Evolutionary conservation across 805 yeast species (phyloP).

Genomic region (Suhomyces vadensis): DNA sequence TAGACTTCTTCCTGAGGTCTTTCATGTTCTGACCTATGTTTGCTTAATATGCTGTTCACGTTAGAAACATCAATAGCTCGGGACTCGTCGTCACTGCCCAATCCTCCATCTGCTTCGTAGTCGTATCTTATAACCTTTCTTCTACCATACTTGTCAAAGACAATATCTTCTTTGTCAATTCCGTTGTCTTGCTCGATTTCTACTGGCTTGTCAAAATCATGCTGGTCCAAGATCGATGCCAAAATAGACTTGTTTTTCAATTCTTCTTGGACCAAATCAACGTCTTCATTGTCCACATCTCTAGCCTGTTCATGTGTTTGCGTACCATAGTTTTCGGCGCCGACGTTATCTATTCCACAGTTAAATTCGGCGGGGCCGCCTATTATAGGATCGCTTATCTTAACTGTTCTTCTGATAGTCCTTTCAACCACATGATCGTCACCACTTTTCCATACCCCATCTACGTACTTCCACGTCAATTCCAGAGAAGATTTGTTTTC

Average conservation of each 20-base stretch:
- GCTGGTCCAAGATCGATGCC: constrained; percentile 33
- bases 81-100: constrained; percentile 8
- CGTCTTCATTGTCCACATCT: constrained; percentile 5
- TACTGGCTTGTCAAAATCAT: constrained; percentile 39
- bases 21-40: constrained; percentile 11
- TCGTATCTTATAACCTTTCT: constrained; percentile 33
- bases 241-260: constrained; percentile 32
- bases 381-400: constrained; percentile 9
- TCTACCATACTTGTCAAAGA: constrained; percentile 39
- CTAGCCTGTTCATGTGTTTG: constrained; percentile 6
- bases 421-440: constrained; percentile 77
- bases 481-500: constrained; percentile 63
- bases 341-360: constrained; percentile 29
- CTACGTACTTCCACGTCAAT: constrained; percentile 59
- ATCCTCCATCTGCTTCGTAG: constrained; percentile 32
- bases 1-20: constrained; percentile 31
- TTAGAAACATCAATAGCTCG: constrained; percentile 6
- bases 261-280: constrained; percentile 20
- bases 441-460: constrained; percentile 79
- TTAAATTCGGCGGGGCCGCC: constrained; percentile 8
- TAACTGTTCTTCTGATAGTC: constrained; percentile 17
- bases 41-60: constrained; percentile 16
- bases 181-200: constrained; percentile 36
- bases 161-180: constrained; percentile 34
- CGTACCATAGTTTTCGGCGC: constrained; percentile 29